Conservation (phyloP, 2,329 filamentous ascomycete genomes). For the Clonostachys sp. region DNA sequence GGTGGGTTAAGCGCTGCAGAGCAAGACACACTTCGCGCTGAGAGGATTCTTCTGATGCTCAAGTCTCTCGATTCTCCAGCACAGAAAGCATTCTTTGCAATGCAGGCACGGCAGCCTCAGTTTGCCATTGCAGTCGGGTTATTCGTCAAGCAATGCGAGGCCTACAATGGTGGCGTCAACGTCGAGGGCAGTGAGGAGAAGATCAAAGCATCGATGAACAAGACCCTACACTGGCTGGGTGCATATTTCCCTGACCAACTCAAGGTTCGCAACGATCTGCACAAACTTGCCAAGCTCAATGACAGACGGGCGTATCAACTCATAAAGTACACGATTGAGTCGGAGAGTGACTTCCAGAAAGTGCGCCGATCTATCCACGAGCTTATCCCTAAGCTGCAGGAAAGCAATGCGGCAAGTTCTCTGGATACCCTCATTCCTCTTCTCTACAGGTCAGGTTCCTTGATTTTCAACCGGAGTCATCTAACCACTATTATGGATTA, state of each 20-base stretch:
- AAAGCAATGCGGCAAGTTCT: slow-evolving; percentile 51
- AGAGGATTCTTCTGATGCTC: slow-evolving; percentile 78
- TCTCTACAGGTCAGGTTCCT: slow-evolving; percentile 75
- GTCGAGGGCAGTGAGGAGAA: slow-evolving; percentile 49
- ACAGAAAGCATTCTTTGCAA: slow-evolving; percentile 82
- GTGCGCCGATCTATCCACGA: slow-evolving; percentile 89
- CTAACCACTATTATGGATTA: slow-evolving; percentile 85
- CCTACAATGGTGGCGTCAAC: slow-evolving; percentile 81
- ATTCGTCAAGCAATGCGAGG: slow-evolving; percentile 82
- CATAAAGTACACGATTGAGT: slow-evolving; percentile 77
- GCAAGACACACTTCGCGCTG: slow-evolving; percentile 72
- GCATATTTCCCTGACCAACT: slow-evolving; percentile 72
- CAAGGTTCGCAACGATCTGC: slow-evolving; percentile 71
- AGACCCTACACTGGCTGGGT: slow-evolving; percentile 68
- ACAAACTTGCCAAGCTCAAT: slow-evolving; percentile 87
- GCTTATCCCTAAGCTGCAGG: slow-evolving; percentile 74
- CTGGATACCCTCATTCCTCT: slow-evolving; percentile 79
- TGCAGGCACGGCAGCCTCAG: slow-evolving; percentile 73
- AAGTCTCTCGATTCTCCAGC: slow-evolving; percentile 73
- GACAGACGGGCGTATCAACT: slow-evolving; percentile 89
- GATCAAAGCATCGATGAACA: slow-evolving; percentile 66
- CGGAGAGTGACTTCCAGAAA: slow-evolving; percentile 87
- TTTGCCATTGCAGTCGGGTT: slow-evolving; percentile 69
- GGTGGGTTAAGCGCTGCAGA: slow-evolving; percentile 47
- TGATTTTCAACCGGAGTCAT: slow-evolving; percentile 93